Percentiles rank a stretch among this genome's conserved stretches.
Evolutionary conservation across 495 filamentous ascomycete species (phyloP).

Genomic region (Neurospora africana): DNA sequence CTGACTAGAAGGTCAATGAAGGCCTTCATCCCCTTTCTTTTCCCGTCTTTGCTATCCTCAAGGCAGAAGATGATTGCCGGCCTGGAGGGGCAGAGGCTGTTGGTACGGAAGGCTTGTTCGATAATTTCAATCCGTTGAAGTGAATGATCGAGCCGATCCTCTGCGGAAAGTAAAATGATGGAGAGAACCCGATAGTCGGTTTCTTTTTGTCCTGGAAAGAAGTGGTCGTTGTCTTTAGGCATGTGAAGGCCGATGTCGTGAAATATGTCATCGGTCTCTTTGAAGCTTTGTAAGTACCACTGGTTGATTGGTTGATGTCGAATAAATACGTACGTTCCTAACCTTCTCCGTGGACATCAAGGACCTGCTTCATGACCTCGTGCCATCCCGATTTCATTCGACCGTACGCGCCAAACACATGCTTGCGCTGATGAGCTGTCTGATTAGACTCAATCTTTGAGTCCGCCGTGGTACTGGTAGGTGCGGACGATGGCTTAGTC

Average conservation of each 20-base stretch:
- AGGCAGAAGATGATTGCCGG: neutral
- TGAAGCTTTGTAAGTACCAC: neutral
- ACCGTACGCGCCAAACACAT: neutral
- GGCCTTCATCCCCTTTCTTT: neutral
- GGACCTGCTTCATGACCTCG: neutral
- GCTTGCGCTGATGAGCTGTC: neutral
- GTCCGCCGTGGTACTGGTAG: constrained; percentile 15
- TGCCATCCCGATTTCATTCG: neutral
- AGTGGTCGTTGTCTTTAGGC: neutral
- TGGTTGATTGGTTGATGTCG: neutral
- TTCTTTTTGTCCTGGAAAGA: no score
- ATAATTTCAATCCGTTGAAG: neutral
- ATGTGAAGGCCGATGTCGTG: neutral
- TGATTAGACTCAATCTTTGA: constrained; percentile 4
- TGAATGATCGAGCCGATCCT: neutral
- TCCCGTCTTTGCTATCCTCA: neutral
- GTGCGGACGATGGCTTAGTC: neutral
- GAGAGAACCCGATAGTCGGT: neutral
- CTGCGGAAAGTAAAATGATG: neutral
- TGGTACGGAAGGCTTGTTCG: neutral
- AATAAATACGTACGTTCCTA: neutral
- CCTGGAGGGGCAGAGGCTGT: neutral
- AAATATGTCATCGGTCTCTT: neutral
- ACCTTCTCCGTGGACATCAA: neutral
- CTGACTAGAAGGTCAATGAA: neutral